Conservation (phyloP, 2,329 filamentous ascomycete species). For the Biscogniauxia sp. region DNA sequence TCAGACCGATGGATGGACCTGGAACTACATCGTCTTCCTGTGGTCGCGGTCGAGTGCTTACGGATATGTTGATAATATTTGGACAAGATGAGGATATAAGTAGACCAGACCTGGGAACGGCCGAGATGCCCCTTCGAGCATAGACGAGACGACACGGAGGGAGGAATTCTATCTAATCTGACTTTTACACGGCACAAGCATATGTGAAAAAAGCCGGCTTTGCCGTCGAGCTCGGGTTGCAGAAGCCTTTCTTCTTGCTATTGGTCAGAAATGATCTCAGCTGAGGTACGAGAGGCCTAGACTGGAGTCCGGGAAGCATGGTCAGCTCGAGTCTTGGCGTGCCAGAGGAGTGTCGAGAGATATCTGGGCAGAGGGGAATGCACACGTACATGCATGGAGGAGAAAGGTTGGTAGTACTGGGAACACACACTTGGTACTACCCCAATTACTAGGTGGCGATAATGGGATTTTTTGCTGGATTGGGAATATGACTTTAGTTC, state of each 20-base stretch:
- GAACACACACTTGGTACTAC: neutral
- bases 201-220: neutral
- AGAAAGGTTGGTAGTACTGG: neutral
- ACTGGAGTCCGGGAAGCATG: neutral
- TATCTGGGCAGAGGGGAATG: neutral
- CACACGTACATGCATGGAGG: neutral
- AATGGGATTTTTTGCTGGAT: neutral
- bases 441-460: neutral
- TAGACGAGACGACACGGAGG: too few relatives aligned
- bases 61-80: neutral
- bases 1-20: too few relatives aligned
- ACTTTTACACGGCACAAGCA: too few relatives aligned
- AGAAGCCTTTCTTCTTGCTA: neutral
- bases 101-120: neutral
- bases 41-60: neutral
- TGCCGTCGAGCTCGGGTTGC: neutral
- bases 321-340: too few relatives aligned
- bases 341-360: too few relatives aligned
- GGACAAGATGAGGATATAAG: neutral
- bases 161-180: too few relatives aligned
- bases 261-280: neutral
- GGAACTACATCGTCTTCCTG: too few relatives aligned
- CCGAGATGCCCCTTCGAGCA: too few relatives aligned
- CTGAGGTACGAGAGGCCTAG: neutral
- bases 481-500: neutral